Conservation (phyloP, 768 basidiomycete species). For the Boletus rubroflammeus region DNA sequence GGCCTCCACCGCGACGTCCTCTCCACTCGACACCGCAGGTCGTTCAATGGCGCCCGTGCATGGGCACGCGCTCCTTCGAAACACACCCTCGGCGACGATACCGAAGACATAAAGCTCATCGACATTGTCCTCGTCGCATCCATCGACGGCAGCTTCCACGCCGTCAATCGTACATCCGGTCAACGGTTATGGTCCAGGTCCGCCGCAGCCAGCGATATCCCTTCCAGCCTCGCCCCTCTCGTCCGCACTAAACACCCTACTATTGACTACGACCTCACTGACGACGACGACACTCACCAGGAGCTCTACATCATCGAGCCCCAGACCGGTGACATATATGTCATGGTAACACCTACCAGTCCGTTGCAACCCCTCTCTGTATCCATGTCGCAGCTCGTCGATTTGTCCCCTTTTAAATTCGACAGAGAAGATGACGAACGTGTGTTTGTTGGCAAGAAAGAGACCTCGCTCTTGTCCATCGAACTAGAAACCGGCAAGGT, state of each 20-base stretch:
- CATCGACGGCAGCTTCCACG: conserved; percentile 93
- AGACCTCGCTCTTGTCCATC: conserved; percentile 73
- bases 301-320: conserved; percentile 95
- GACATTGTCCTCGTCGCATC: conserved; percentile 89
- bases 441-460: conserved; percentile 87
- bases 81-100: conserved; percentile 11
- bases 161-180: conserved; percentile 83
- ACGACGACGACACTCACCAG: conserved; percentile 49
- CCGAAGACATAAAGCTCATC: conserved; percentile 57
- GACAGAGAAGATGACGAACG: conserved; percentile 49
- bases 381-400: conserved; percentile 89
- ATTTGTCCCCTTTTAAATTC: conserved; percentile 82
- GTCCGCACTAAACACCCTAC: conserved; percentile 66
- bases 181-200: conserved; percentile 86
- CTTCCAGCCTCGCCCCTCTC: conserved; percentile 65
- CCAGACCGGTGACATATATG: conserved; percentile 89
- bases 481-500: conserved; percentile 79
- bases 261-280: conserved; percentile 51
- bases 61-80: conserved; percentile 7
- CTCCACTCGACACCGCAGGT: conserved; percentile 13
- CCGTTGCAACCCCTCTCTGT: conserved; percentile 86
- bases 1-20: conserved; percentile 32
- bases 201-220: conserved; percentile 45
- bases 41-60: conserved; percentile 23
- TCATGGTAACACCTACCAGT: conserved; percentile 64